These are phyloP conservation scores for Babesia divergens DNA, from an alignment of 169 alveolate genomes.

Conservation along the genomic window DNA sequence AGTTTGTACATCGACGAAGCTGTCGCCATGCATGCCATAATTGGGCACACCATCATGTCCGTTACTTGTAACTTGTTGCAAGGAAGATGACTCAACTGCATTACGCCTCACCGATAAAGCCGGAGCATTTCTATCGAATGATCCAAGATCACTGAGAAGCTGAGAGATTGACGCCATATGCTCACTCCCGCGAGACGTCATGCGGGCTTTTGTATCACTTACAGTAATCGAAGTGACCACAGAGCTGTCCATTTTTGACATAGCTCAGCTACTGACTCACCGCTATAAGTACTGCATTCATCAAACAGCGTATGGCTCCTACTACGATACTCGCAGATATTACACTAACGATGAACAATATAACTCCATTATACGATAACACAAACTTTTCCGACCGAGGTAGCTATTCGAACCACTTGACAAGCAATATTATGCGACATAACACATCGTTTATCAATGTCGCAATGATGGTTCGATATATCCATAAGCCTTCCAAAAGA, in stretches of 20 bases:
- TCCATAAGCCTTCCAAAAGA: no score
- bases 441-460: no score
- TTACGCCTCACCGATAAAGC: constrained; percentile 2
- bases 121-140: constrained; percentile 3
- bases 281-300: no score
- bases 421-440: no score
- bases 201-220: not conserved
- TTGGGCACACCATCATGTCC: not conserved
- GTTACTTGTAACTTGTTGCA: not conserved
- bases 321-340: no score
- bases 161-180: not conserved
- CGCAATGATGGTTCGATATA: no score
- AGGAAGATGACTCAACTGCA: not conserved
- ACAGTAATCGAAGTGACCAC: not conserved
- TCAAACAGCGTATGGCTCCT: no score
- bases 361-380: no score
- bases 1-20: not conserved
- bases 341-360: no score
- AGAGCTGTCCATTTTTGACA: not conserved
- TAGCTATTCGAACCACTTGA: no score
- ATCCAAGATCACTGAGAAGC: not conserved
- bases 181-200: not conserved
- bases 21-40: not conserved
- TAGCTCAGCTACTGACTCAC: not conserved
- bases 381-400: no score